These are phyloP conservation scores for Trichoderma simmonsii DNA, from an alignment of 2,329 filamentous ascomycete genomes.

Conservation along the genomic window DNA sequence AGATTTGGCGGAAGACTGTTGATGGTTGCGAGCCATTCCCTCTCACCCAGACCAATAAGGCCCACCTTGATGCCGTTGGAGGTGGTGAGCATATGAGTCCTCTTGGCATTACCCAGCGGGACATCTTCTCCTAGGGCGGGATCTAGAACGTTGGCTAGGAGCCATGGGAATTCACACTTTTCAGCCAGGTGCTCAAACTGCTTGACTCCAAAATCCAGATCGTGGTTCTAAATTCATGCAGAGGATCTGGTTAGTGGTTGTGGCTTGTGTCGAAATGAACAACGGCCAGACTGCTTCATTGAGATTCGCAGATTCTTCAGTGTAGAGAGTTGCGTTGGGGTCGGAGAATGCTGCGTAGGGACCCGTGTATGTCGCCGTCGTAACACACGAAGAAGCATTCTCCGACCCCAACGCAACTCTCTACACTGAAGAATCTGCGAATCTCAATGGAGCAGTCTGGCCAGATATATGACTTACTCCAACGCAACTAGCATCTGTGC, in stretches of 20 bases:
- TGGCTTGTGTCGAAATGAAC: not conserved
- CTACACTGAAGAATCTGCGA: not conserved
- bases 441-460: not conserved
- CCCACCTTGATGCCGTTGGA: constrained; percentile 85
- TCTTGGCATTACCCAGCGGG: constrained; percentile 71
- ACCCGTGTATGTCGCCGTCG: too few relatives aligned
- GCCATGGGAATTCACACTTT: constrained; percentile 83
- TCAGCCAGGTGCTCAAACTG: constrained; percentile 71
- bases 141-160: constrained; percentile 84
- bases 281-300: constrained; percentile 31
- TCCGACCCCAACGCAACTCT: not conserved
- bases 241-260: not conserved
- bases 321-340: not conserved
- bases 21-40: constrained; percentile 87
- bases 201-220: constrained; percentile 84
- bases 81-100: constrained; percentile 72
- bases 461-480: constrained; percentile 50
- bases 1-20: constrained; percentile 80
- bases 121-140: constrained; percentile 72
- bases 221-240: constrained; percentile 64
- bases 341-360: too few relatives aligned
- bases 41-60: constrained; percentile 79
- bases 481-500: constrained; percentile 76
- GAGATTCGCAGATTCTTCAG: not conserved
- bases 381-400: too few relatives aligned